Evolutionary conservation across 345 rosid species (phyloP), one percentile per base, ranked within the genome.

Genomic region (Citrus maxima): DNA sequence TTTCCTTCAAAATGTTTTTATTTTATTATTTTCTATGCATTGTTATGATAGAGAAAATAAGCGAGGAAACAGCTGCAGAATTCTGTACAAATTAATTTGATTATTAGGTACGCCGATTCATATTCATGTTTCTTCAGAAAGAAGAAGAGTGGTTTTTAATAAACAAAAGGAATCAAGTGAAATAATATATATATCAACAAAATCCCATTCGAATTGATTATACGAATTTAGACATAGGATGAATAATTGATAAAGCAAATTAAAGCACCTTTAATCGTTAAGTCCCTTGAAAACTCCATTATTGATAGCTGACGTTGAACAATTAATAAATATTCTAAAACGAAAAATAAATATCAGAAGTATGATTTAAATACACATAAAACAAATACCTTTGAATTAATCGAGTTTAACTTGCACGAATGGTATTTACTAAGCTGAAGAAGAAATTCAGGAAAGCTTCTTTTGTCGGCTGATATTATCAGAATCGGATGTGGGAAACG

Each of bases 401-500:
- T 72, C 55, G 22, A 32, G 14, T 37, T 73, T 40, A 10, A 10
- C 2, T 37, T 9, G 34, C 21, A 12, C 42, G 21, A 32, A 32
- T 34, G 76, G 51, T 22, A 60, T 74, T 73, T n/a, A 58, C 55
- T 32, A 27, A 38, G 76, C 56, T 8, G 77, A 60, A 12, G 51
- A 59, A 13, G 28, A 34, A 37, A 54, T 54, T 54, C 58, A 18
- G 7, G 60, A 19, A 21, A 34, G 75, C 49, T 74, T 62, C 24
- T 54, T 3, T 60, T 27, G 54, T 73, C 24, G 55, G 75, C 14
- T 25, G 66, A 74, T 56, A 58, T 58, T 6, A 46, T 46, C 75
- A 60, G 73, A 70, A 24, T 42, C 22, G 61, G 73, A 65, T 42
- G 34, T 32, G 70, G 58, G 37, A 66, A 75, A 25, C 55, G 76